These are phyloP conservation scores for Westerdykella ornata DNA, from an alignment of 2,329 filamentous ascomycete species.

Conservation along the genomic window DNA sequence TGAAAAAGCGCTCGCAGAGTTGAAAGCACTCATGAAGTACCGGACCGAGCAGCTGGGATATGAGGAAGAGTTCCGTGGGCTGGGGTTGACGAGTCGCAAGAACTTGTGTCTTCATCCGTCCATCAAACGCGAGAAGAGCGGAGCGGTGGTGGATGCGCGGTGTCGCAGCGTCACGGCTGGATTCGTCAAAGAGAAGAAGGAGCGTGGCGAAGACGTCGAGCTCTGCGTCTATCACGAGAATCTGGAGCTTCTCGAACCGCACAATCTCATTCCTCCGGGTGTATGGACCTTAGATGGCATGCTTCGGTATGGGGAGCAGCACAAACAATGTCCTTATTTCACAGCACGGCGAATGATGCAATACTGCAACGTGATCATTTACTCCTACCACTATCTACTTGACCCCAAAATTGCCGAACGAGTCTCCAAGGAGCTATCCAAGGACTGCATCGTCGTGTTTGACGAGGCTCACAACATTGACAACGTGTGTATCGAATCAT, in stretches of 20 bases:
- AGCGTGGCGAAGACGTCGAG: slow-evolving; percentile 87
- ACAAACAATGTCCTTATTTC: slow-evolving; percentile 98
- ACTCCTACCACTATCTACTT: slow-evolving; percentile 96
- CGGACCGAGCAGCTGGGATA: slow-evolving; percentile 80
- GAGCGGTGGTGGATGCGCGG: slow-evolving; percentile 85
- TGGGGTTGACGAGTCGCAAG: slow-evolving; percentile 92
- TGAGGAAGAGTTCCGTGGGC: slow-evolving; percentile 84
- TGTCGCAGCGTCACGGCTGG: slow-evolving; percentile 93
- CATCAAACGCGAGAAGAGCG: slow-evolving; percentile 94
- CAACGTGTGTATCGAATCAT: slow-evolving; percentile 96
- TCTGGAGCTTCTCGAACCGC: slow-evolving; percentile 85
- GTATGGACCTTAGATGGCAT: slow-evolving; percentile 94
- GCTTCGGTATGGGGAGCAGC: slow-evolving; percentile 80
- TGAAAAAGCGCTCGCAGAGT: slow-evolving; percentile 88
- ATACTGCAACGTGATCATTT: slow-evolving; percentile 98
- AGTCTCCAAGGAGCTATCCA: slow-evolving; percentile 90
- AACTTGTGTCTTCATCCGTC: slow-evolving; percentile 94
- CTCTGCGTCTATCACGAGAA: slow-evolving; percentile 98
- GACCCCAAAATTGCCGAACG: slow-evolving; percentile 97
- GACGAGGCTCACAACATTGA: slow-evolving; percentile 99
- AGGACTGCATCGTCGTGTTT: slow-evolving; percentile 97
- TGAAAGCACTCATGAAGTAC: slow-evolving; percentile 93
- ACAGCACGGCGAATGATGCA: slow-evolving; percentile 97
- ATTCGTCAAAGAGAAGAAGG: slow-evolving; percentile 97
- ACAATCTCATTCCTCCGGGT: slow-evolving; percentile 88